Base-by-base conservation (phyloP, 306 rosid genomes). In the Acacia crassicarpa region DNA sequence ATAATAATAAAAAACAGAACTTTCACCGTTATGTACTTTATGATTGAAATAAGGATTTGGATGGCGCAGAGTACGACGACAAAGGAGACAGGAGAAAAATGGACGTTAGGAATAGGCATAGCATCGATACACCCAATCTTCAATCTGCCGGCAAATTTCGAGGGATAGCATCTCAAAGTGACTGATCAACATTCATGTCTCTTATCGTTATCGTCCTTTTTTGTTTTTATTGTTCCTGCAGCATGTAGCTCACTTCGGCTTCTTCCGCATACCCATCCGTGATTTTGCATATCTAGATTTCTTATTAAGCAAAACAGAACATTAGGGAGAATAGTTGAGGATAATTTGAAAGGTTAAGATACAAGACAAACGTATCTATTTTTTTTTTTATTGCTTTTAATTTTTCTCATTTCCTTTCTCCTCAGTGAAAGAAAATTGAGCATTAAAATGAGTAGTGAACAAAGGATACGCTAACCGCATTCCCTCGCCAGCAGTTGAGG, bases 391-490 rank as follows among this genome's bases (percentile, higher is more conserved):
- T 23, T 22, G 66, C 30, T n/a, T 56, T 8, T 3, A 8, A n/a
- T n/a, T 56, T n/a, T 56, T 56, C 62, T 56, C 27, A 20, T n/a
- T 56, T 20, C 27, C 62, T 56, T 20, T n/a, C 62, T 56, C n/a
- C 61, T 58, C 65, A 23, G 33, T 22, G 27, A 58, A 58, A 58
- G 65, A 58, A 58, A 65, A 73, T 11, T 38, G 67, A 72, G 27
- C 77, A 56, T 14, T 45, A 79, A 15, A 53, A 72, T 6, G 27
- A 30, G 16, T 23, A 67, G 45, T 54, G 77, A 17, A 38, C 13
- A 78, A 86, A 95, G 98, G 97, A 92, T 93, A 96, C 99, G 92
- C 97, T 78, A 96, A 81, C 67, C 97, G 88, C 89, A 96, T 92
- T 84, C 97, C 99, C 84, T 96, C 97, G 3, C 93, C 97, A 14